Evolutionary conservation across 441 rosid genomes (phyloP).

Genomic region (Flueggea neowawraea): DNA sequence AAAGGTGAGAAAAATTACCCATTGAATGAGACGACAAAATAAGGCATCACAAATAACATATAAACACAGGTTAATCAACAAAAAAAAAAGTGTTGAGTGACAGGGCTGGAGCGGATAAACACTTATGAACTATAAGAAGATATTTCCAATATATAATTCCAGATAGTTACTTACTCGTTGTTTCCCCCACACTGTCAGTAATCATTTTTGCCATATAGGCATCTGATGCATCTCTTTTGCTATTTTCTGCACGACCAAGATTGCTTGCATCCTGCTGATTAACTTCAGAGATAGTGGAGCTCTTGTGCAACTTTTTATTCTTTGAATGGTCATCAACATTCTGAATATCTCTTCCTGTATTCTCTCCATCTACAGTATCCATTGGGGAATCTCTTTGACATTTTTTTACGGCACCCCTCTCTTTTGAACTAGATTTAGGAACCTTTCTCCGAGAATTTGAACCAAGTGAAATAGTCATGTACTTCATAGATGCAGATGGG

Average conservation of each 20-base stretch:
- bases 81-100: no score
- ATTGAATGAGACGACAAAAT: no score
- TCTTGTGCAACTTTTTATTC: slow-evolving; percentile 25
- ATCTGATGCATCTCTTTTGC: slow-evolving; percentile 25
- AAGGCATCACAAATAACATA: no score
- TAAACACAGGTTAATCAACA: no score
- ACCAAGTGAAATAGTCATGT: slow-evolving; percentile 11
- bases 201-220: slow-evolving; percentile 31
- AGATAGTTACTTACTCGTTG: slow-evolving; percentile 46
- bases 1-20: no score
- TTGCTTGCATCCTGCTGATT: slow-evolving; percentile 25
- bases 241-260: slow-evolving; percentile 27
- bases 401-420: slow-evolving; percentile 11
- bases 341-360: slow-evolving; percentile 34
- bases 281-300: slow-evolving; percentile 22
- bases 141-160: no score
- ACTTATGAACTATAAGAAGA: no score
- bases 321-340: slow-evolving; percentile 43
- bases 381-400: slow-evolving; percentile 16
- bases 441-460: slow-evolving; percentile 27
- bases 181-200: slow-evolving; percentile 48
- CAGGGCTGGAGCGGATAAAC: no score
- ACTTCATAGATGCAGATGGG: slow-evolving; percentile 53
- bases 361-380: slow-evolving; percentile 28
- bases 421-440: slow-evolving; percentile 18